Percentiles rank a stretch among this genome's conserved stretches.
Conservation (phyloP, 140 eudicot species). For the Cichorium intybus region DNA sequence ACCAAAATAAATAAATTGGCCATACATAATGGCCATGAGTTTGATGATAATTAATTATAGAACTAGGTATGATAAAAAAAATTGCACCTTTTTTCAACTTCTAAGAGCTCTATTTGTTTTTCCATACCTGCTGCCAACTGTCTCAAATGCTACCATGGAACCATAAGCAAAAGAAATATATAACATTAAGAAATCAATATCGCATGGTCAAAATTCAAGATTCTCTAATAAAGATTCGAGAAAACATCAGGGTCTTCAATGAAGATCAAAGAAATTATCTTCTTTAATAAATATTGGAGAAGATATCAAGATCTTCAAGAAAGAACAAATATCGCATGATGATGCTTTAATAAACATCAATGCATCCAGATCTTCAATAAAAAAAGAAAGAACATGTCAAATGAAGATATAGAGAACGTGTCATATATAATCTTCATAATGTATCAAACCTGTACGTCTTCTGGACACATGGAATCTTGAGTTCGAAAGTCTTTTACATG, state of each 20-base stretch:
- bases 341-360: neutral
- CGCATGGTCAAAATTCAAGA: too few relatives aligned
- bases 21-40: too few relatives aligned
- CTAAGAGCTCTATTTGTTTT: conserved; percentile 67
- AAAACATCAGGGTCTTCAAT: too few relatives aligned
- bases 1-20: too few relatives aligned
- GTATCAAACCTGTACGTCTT: conserved; percentile 50
- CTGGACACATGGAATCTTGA: conserved; percentile 32
- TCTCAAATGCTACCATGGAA: conserved; percentile 51
- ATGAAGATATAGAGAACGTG: neutral
- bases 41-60: too few relatives aligned
- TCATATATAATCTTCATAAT: neutral
- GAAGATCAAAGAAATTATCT: too few relatives aligned
- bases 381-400: neutral
- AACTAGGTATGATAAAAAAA: neutral
- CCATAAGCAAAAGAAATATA: neutral
- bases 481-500: conserved; percentile 42
- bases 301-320: neutral
- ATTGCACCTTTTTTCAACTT: conserved; percentile 57
- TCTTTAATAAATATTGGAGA: too few relatives aligned
- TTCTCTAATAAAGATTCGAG: too few relatives aligned
- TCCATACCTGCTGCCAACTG: conserved; percentile 59
- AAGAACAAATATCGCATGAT: neutral
- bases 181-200: neutral
- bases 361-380: neutral